A percentile compares a stretch with the other conserved stretches of the same genome.
Conservation (phyloP, 2,329 filamentous ascomycete genomes). For the Trichophaea hybrida region DNA sequence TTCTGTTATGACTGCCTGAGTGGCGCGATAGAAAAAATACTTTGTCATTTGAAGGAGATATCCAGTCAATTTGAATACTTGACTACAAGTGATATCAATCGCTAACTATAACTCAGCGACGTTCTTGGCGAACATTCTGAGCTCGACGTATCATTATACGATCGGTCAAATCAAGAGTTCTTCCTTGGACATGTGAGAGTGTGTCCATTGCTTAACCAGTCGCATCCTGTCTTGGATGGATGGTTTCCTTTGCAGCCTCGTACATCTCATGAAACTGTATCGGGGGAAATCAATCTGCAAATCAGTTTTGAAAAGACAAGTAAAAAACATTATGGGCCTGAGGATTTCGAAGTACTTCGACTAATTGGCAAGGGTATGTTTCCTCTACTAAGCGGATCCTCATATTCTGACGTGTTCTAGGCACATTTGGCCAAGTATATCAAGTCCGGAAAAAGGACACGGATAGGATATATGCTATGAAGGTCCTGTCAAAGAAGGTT, state of each 20-base stretch:
- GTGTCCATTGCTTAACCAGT: conserved; percentile 49
- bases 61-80: neutral
- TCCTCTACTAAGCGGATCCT: neutral
- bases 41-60: too few relatives aligned
- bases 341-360: conserved; percentile 90
- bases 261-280: conserved; percentile 59
- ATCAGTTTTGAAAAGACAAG: conserved; percentile 75
- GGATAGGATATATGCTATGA: conserved; percentile 94
- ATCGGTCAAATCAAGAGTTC: conserved; percentile 68
- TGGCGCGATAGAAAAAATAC: too few relatives aligned
- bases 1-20: conserved; percentile 10
- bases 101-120: conserved; percentile 45
- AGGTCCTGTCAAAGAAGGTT: conserved; percentile 97
- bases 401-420: conserved; percentile 6
- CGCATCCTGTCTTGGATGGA: conserved; percentile 56
- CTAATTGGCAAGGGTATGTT: conserved; percentile 68
- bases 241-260: conserved; percentile 77
- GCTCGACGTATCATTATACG: conserved; percentile 87
- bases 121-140: conserved; percentile 83
- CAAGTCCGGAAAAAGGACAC: conserved; percentile 97
- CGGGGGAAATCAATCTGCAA: conserved; percentile 77
- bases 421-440: conserved; percentile 96
- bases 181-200: conserved; percentile 86
- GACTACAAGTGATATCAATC: neutral
- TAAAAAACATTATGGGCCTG: conserved; percentile 82